Evolutionary conservation across 129 eudicot genomes (phyloP).

Genomic region (Artemisia tridentata): DNA sequence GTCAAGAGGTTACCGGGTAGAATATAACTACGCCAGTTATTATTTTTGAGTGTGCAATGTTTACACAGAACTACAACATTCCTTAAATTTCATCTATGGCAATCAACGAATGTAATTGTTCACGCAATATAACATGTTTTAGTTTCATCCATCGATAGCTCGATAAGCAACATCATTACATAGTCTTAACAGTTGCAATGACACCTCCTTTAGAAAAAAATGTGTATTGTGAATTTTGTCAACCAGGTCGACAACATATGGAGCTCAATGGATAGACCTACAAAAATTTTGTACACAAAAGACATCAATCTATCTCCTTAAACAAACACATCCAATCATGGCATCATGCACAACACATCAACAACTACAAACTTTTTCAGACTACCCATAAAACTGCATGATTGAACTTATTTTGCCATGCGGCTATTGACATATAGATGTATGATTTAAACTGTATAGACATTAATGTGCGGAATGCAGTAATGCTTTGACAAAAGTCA

Average conservation of each 20-base stretch:
- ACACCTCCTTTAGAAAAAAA: too few species aligned
- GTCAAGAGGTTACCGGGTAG: too few species aligned
- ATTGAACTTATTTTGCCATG: neutral
- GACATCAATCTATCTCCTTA: neutral
- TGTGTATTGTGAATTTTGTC: too few species aligned
- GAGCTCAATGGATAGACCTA: neutral
- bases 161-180: too few species aligned
- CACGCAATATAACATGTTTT: too few species aligned
- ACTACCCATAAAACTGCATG: neutral
- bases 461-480: neutral
- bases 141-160: too few species aligned
- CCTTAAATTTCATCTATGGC: too few species aligned
- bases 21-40: too few species aligned
- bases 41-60: too few species aligned
- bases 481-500: slow-evolving; percentile 5
- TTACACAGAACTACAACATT: too few species aligned
- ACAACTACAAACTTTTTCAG: neutral
- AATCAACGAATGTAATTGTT: too few species aligned
- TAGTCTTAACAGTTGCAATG: too few species aligned
- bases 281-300: neutral
- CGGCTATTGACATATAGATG: neutral
- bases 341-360: neutral
- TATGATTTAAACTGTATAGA: slow-evolving; percentile 3
- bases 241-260: neutral
- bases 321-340: neutral